Percentiles rank a stretch among this genome's conserved stretches.
Conservation (phyloP, 305 asterid genomes). For the Fraxinus platypoda region DNA sequence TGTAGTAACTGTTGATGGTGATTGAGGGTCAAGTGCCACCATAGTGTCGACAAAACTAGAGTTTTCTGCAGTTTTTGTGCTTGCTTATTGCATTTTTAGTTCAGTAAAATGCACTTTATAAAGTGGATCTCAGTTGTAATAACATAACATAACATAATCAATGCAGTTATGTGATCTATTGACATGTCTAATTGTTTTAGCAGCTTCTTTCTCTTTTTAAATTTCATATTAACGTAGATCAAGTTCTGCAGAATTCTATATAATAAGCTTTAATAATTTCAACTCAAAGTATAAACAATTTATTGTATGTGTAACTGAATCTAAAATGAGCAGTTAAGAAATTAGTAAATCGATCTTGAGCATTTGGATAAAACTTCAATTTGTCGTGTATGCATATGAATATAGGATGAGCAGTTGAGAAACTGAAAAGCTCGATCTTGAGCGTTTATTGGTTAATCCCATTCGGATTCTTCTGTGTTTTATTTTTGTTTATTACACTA, state of each 20-base stretch:
- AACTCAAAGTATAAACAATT: not conserved
- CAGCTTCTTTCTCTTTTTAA: not conserved
- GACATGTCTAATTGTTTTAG: not conserved
- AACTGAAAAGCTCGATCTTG: not conserved
- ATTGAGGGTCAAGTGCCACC: not conserved
- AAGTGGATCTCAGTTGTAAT: not conserved
- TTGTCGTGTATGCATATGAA: not conserved
- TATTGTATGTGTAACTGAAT: not conserved
- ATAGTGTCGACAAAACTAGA: not conserved
- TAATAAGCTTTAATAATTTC: not conserved
- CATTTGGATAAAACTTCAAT: not conserved
- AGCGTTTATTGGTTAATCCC: not conserved
- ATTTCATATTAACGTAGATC: not conserved
- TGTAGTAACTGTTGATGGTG: not conserved
- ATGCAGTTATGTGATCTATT: not conserved
- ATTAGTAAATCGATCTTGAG: not conserved
- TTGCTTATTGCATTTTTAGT: not conserved
- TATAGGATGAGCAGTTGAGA: not conserved
- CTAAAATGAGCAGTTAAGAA: not conserved
- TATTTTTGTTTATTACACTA: slow-evolving; percentile 9
- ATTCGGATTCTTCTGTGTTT: not conserved
- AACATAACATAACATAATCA: not conserved
- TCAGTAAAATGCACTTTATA: not conserved
- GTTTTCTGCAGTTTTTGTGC: not conserved
- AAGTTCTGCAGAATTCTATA: not conserved